These are phyloP conservation scores for Vanilla planifolia DNA, from an alignment of 106 monocot genomes.

Conservation along the genomic window DNA sequence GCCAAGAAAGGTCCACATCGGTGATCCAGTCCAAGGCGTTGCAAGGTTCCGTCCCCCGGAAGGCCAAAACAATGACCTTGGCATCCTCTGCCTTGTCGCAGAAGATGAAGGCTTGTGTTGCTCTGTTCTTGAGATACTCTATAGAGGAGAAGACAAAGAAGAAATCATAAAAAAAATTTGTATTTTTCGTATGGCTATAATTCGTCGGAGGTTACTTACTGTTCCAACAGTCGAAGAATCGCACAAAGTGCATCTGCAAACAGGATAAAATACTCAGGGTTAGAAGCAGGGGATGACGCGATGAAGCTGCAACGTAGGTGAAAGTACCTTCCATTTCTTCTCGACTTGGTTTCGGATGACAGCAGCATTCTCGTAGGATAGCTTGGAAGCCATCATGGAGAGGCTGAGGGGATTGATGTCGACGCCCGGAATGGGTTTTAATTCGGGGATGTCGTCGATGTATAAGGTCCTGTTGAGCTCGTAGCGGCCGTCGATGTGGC, in stretches of 20 bases:
- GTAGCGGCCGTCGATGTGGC: constrained; percentile 8
- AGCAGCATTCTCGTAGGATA: constrained; percentile 17
- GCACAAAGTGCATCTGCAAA: constrained; percentile 19
- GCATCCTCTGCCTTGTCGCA: constrained; percentile 40
- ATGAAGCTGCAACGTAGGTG: background rate
- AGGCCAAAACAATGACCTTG: constrained; percentile 37
- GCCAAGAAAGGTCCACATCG: constrained; percentile 57
- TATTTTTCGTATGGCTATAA: background rate
- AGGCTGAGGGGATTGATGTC: constrained; percentile 6
- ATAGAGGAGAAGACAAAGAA: background rate
- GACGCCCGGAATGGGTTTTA: background rate
- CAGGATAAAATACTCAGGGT: background rate
- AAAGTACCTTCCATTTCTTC: constrained; percentile 11
- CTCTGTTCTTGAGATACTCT: constrained; percentile 31
- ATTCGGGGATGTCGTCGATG: background rate
- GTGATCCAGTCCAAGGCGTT: constrained; percentile 45
- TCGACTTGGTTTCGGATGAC: constrained; percentile 2
- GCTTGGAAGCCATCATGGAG: constrained; percentile 18
- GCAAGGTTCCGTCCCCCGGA: constrained; percentile 60
- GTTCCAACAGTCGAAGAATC: constrained; percentile 18
- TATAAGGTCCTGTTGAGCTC: background rate
- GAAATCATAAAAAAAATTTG: no score
- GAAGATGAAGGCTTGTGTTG: constrained; percentile 53
- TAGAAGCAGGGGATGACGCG: background rate
- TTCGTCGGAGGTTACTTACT: background rate